Evolutionary conservation across 371 early-diverging fungal genomes (phyloP).

Genomic region (Cokeromyces recurvatus): DNA sequence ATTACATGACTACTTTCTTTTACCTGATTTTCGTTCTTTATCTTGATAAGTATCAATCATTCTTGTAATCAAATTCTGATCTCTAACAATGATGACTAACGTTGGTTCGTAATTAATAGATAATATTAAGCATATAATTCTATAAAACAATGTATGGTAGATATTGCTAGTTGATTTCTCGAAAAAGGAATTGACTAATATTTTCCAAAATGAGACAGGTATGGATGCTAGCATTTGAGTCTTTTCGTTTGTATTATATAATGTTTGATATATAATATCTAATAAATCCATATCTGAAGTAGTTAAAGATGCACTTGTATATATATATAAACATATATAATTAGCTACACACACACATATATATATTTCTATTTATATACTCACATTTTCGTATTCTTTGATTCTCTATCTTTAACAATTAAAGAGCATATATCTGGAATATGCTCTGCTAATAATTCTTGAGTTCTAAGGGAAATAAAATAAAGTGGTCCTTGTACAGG

Average conservation of each 20-base stretch:
- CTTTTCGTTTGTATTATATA: slow-evolving; percentile 26
- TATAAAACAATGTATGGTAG: slow-evolving; percentile 40
- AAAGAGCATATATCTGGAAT: slow-evolving; percentile 22
- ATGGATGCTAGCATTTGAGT: slow-evolving; percentile 25
- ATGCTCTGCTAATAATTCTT: slow-evolving; percentile 23
- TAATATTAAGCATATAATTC: slow-evolving; percentile 25
- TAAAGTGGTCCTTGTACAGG: slow-evolving; percentile 38
- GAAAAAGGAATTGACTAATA: slow-evolving; percentile 37
- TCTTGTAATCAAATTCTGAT: slow-evolving; percentile 25
- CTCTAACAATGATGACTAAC: slow-evolving; percentile 17
- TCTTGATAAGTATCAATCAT: slow-evolving; percentile 34
- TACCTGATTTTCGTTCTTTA: slow-evolving; percentile 22
- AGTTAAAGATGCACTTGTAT: slow-evolving; percentile 28
- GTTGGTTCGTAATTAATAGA: slow-evolving; percentile 24
- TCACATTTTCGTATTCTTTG: slow-evolving; percentile 20
- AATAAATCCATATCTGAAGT: slow-evolving; percentile 30
- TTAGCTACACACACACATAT: not conserved
- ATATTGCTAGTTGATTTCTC: slow-evolving; percentile 38
- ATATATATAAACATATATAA: no score
- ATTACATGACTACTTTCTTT: no score
- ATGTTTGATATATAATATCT: slow-evolving; percentile 28
- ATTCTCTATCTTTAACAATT: slow-evolving; percentile 21
- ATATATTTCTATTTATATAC: not conserved
- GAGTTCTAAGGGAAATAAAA: slow-evolving; percentile 18
- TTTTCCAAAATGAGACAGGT: slow-evolving; percentile 34